Conservation (phyloP, 2,329 filamentous ascomycete species). For the Rhynchosporium agropyri region DNA sequence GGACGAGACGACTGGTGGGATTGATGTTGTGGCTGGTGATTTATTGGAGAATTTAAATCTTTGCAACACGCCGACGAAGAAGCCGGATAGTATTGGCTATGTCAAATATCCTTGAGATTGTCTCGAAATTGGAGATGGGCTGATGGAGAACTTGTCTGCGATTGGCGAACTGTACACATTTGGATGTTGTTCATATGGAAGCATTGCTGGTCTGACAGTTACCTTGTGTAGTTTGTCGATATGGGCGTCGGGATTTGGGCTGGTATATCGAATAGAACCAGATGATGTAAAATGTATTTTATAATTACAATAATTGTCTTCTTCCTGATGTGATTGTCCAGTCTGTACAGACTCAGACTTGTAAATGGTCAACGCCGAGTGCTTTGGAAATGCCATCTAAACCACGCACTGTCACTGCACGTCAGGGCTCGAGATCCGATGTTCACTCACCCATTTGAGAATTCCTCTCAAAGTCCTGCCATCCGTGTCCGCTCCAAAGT, state of each 20-base stretch:
- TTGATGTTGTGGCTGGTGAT: conserved; percentile 55
- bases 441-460: too few species aligned
- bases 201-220: conserved; percentile 1
- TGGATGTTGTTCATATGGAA: not conserved
- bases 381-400: too few species aligned
- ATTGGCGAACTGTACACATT: not conserved
- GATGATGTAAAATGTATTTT: not conserved
- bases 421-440: too few species aligned
- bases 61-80: conserved; percentile 34
- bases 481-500: too few species aligned
- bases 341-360: too few species aligned
- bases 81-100: conserved; percentile 3
- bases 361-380: too few species aligned
- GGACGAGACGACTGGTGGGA: conserved; percentile 51
- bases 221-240: not conserved
- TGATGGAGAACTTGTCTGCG: not conserved
- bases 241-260: conserved; percentile 1
- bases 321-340: not conserved
- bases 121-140: not conserved
- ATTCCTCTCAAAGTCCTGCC: too few species aligned
- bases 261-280: conserved; percentile 3
- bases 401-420: too few species aligned
- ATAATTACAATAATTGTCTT: not conserved
- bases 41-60: conserved; percentile 49
- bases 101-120: not conserved